Percentiles rank a stretch among this genome's conserved stretches.
These are phyloP conservation scores for Carex myosuroides DNA, from an alignment of 176 grass and related monocot species.

Conservation along the genomic window DNA sequence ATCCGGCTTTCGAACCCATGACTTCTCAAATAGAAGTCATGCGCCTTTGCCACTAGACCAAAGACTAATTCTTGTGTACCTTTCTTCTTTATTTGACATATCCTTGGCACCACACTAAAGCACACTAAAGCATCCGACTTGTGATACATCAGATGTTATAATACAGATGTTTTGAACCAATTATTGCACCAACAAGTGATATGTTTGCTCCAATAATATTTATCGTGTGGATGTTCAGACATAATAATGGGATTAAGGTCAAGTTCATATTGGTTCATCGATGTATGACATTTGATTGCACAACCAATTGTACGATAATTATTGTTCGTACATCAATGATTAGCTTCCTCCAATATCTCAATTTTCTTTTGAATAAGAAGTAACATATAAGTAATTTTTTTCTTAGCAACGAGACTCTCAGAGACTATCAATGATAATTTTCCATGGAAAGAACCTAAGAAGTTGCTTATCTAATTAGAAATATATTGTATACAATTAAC, in stretches of 20 bases:
- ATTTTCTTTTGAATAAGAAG: neutral
- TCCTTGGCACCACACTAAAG: no score
- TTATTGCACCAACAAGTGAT: neutral
- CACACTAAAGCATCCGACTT: no score
- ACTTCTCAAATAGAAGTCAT: no score
- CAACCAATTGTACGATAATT: neutral
- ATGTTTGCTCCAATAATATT: neutral
- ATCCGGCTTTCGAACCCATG: no score
- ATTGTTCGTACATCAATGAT: neutral
- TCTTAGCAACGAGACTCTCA: neutral
- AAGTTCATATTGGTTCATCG: neutral
- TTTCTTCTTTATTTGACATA: no score
- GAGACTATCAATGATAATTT: neutral
- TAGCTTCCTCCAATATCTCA: neutral
- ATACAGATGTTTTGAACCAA: neutral
- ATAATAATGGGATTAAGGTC: neutral
- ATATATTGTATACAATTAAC: neutral
- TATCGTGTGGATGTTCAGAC: neutral
- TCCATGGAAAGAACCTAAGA: neutral
- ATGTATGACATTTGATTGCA: neutral
- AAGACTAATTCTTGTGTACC: no score
- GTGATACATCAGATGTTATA: no score
- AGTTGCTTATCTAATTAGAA: neutral
- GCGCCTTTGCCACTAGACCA: no score
- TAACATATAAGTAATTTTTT: neutral